Base-by-base conservation (phyloP, 2,329 filamentous ascomycete species). In the Exophiala mesophila region DNA sequence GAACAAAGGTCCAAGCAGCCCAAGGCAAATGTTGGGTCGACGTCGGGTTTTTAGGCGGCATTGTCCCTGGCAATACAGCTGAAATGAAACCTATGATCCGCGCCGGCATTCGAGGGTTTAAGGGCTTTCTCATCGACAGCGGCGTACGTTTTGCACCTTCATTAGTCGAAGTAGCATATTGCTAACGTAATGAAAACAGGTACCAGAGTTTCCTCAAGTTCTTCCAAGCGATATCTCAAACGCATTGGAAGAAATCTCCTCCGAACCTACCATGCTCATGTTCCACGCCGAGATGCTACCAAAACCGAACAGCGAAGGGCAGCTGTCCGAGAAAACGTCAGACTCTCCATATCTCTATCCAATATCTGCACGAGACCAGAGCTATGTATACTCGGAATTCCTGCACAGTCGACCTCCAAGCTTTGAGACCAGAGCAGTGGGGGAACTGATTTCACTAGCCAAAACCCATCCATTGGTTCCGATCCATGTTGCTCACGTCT, bases 251-350 rank as follows among this genome's bases (percentile, higher is more conserved):
- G 85, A 83, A 33, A 77, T 98, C 48, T 85, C 85, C 47, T 80
- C 87, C 55, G 77, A 82, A 39, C 77, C 87, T 13, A 97, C 92
- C 2, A 94, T 88, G 0, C 79, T 97, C 57, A 96, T 98, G 89
- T 98, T 98, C 70, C 92, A 98, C 61, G 92, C 92, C 43, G 92
- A 98, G 66, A 97, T 96, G 88, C 82, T 94, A 8, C 88, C 89
- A 26, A 12, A 6, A 26, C n/a, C 86, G 88, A 13, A 85, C 89
- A 53, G 69, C 85, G 36, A 26, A 12, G 7, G 12, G 78, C 79
- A 53, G 88, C 86, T 0, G 84, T 89, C 2, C 84, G 85, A 39
- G 87, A 92, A 61, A 79, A 80, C 17, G 80, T 88, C 3, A 82
- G 86, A 57, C 66, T 68, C 18, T 85, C 85, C 0, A 71, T 76